Base-by-base conservation (phyloP, 75 land plant genomes). In the Cunninghamia lanceolata region DNA sequence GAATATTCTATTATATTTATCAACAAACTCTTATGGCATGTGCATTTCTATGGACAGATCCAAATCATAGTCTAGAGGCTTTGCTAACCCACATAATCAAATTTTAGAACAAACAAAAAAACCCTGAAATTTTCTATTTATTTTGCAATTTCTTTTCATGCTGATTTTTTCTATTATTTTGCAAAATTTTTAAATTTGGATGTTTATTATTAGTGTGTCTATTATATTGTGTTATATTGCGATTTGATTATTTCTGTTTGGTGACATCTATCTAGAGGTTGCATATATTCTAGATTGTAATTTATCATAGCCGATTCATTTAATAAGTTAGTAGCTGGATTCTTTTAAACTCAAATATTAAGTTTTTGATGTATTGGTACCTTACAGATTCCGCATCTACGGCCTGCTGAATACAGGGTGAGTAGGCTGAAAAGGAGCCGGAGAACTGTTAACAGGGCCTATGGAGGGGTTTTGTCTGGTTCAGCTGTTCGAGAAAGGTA, bases 391-490 rank as follows among this genome's bases (percentile, higher is more conserved):
- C 98, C 98, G 34, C 98, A 92, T 83, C 47, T 96, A 87, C 92
- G 98, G 86, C 96, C 96, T 54, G 86, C 93, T 59, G 93, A 96
- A 79, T 96, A 96, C 87, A 95, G 88, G 87, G 89, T 90, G 76
- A 89, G 95, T 36, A 90, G 98, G 83, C 86, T 96, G 66, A 39
- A 90, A 1, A 91, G 95, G 89, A 97, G 91, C 87, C 87, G 93
- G 82, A 94, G 95, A 85, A 95, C 97, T 68, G 95, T 96, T 43
- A 95, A 91, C 86, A 93, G 94, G 47, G 91, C 97, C 14, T 96
- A 95, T 91, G 98, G 98, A 39, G 98, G 98, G 35, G 93, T 93
- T 11, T 10, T 96, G 35, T 92, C 94, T 71, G 94, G 94, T 30
- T 56, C 82, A 56, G 98, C 94, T 16, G 97, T 96, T 8, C 86